phyloP scores from a whole-genome alignment of 805 yeast species.

The Groenewaldozyma salmanticensis region DNA sequence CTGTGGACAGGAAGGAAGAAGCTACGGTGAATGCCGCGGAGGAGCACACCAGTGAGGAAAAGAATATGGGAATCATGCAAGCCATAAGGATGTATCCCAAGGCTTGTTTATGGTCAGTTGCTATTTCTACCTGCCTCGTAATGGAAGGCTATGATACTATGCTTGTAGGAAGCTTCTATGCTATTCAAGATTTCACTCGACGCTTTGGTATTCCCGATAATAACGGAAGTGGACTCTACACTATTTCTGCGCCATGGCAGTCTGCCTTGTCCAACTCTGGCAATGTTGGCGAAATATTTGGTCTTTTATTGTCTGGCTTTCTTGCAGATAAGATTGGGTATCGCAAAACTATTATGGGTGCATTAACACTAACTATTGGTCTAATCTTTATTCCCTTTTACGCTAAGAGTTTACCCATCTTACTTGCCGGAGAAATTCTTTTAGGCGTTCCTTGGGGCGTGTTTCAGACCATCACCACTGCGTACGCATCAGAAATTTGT shows the following conservation, averaged over 20 bases:
- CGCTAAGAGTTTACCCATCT: conserved; percentile 30
- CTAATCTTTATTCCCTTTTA: conserved; percentile 40
- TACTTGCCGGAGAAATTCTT: conserved; percentile 31
- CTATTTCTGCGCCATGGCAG: conserved; percentile 17
- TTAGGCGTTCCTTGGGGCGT: conserved; percentile 42
- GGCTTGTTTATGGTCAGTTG: conserved; percentile 38
- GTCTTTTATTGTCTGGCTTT: conserved; percentile 37
- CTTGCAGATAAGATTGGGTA: neutral
- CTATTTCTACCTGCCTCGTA: conserved; percentile 34
- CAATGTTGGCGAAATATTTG: conserved; percentile 34
- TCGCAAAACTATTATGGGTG: conserved; percentile 30
- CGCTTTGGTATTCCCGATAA: conserved; percentile 29
- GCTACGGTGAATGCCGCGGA: no score
- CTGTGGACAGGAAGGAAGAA: no score
- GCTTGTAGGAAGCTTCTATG: conserved; percentile 35
- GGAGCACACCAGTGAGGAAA: conserved; percentile 13
- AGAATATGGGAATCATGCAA: conserved; percentile 12
- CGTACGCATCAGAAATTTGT: conserved; percentile 48
- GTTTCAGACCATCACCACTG: conserved; percentile 39
- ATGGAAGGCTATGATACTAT: conserved; percentile 45
- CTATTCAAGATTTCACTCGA: conserved; percentile 34
- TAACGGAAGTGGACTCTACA: conserved; percentile 22
- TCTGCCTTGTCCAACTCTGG: conserved; percentile 16
- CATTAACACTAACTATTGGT: conserved; percentile 25
- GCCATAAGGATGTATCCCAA: conserved; percentile 31